Evolutionary conservation across 495 filamentous ascomycete species (phyloP).

Genomic region (Thermochaetoides thermophila): DNA sequence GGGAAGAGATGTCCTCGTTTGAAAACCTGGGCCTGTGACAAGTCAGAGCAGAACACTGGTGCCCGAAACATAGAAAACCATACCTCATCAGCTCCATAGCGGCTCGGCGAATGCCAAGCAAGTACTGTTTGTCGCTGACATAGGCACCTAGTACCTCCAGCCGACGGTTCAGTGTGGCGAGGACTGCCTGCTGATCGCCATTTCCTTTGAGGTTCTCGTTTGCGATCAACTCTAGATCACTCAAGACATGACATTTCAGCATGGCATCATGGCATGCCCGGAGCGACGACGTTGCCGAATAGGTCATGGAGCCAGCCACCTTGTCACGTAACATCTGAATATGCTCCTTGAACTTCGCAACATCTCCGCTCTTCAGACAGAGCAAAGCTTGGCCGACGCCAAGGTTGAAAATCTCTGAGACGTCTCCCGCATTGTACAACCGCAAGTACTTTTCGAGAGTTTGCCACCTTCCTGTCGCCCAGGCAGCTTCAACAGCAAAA

Average conservation of each 20-base stretch:
- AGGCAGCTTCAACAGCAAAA: conserved; percentile 78
- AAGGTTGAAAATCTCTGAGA: conserved; percentile 66
- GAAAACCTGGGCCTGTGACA: conserved; percentile 32
- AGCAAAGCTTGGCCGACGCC: conserved; percentile 60
- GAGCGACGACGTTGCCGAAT: conserved; percentile 60
- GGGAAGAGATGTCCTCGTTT: conserved; percentile 57
- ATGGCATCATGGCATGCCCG: conserved; percentile 67
- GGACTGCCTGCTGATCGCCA: conserved; percentile 30
- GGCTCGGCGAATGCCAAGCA: conserved; percentile 76
- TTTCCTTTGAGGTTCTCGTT: conserved; percentile 25
- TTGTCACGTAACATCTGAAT: conserved; percentile 52
- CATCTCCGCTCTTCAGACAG: conserved; percentile 41
- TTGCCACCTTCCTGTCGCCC: conserved; percentile 73
- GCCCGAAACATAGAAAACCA: too few relatives aligned
- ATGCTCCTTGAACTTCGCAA: conserved; percentile 38
- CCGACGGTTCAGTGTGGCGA: conserved; percentile 52
- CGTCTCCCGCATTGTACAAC: conserved; percentile 30
- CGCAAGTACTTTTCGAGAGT: conserved; percentile 54
- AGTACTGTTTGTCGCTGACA: conserved; percentile 79
- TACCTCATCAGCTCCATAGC: conserved; percentile 63
- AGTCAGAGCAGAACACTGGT: too few relatives aligned
- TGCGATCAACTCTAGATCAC: conserved; percentile 72
- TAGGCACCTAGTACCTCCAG: conserved; percentile 76
- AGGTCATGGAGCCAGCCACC: conserved; percentile 57
- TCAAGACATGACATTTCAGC: conserved; percentile 70